phyloP scores from a whole-genome alignment of 805 yeast species.

The Wickerhamiella shivajii region DNA sequence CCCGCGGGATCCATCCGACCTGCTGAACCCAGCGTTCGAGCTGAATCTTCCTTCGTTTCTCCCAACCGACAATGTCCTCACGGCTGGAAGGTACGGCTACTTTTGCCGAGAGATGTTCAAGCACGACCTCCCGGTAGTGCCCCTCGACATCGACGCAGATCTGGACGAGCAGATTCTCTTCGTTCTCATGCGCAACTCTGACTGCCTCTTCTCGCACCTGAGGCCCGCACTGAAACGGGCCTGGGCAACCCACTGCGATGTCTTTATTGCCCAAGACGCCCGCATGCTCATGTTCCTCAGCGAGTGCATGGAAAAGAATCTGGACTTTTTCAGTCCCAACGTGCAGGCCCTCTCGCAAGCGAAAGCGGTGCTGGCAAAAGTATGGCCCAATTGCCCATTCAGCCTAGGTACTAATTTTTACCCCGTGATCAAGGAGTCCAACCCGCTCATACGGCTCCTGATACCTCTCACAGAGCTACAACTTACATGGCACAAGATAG shows the following conservation, averaged over 20 bases:
- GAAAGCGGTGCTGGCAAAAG: neutral
- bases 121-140: conserved; percentile 3
- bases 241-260: conserved; percentile 12
- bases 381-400: conserved; percentile 8
- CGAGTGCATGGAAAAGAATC: neutral
- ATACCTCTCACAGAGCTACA: conserved; percentile 5
- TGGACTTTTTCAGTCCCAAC: neutral
- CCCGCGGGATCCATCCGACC: too few relatives aligned
- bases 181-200: neutral
- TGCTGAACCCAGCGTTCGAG: too few relatives aligned
- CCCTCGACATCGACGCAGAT: neutral
- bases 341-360: neutral
- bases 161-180: neutral
- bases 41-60: conserved; percentile 1
- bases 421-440: neutral
- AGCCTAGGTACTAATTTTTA: neutral
- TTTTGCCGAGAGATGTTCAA: too few relatives aligned
- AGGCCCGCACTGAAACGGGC: conserved; percentile 3
- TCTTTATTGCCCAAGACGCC: conserved; percentile 15
- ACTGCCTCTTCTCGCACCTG: conserved; percentile 5
- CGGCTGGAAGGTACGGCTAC: neutral
- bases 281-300: conserved; percentile 11
- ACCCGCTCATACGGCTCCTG: neutral
- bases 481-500: conserved; percentile 7
- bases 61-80: neutral